Evolutionary conservation across 2,329 filamentous ascomycete genomes (phyloP).

Genomic region (Fusarium avenaceum): DNA sequence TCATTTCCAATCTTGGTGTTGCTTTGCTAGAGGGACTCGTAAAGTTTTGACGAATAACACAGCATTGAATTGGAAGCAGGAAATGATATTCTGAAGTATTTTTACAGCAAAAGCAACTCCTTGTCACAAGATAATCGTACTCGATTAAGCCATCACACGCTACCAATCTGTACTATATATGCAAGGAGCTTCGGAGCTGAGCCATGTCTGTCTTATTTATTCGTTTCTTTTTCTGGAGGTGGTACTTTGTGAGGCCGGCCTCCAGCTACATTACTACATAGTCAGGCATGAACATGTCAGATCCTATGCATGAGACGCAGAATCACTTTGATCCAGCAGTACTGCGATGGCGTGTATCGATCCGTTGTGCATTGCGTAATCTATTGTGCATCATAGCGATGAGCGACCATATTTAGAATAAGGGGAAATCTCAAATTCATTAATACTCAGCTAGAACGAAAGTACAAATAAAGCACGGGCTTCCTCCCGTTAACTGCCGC

Average conservation of each 20-base stretch:
- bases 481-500: background rate
- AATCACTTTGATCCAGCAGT: slow-evolving; percentile 18
- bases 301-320: background rate
- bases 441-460: background rate
- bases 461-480: background rate
- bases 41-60: background rate
- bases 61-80: background rate
- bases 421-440: too few relatives aligned
- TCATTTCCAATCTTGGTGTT: background rate
- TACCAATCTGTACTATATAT: background rate
- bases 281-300: background rate
- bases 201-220: slow-evolving; percentile 1
- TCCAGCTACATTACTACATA: background rate
- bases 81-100: background rate
- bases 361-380: background rate
- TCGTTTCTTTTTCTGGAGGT: slow-evolving; percentile 25
- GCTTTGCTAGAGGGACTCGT: background rate
- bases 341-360: slow-evolving; percentile 5
- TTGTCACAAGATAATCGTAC: slow-evolving; percentile 1
- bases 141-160: background rate
- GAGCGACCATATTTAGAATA: background rate
- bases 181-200: slow-evolving; percentile 23
- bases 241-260: background rate
- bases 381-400: slow-evolving; percentile 2
- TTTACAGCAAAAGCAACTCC: background rate